These are phyloP conservation scores for Zymoseptoria crescenta DNA, from an alignment of 2,329 filamentous ascomycete species.

Conservation along the genomic window DNA sequence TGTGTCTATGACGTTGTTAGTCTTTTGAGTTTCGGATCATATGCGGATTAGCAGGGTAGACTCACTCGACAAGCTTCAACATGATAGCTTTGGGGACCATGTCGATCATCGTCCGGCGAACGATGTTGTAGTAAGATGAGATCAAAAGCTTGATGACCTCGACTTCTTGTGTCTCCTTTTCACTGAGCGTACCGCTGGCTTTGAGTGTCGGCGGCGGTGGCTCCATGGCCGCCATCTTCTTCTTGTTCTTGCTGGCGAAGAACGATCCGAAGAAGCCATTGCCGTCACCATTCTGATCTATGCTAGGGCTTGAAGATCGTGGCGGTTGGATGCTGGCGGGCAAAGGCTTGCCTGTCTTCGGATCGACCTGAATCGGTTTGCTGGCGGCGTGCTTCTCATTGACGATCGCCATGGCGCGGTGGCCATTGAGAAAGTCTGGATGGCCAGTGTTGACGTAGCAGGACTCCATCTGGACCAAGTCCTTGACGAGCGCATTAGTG, in stretches of 20 bases:
- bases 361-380: slow-evolving; percentile 91
- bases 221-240: slow-evolving; percentile 99
- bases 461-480: slow-evolving; percentile 89
- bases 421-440: slow-evolving; percentile 93
- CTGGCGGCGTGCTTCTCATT: slow-evolving; percentile 77
- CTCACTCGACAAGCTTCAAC: slow-evolving; percentile 90
- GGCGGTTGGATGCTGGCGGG: slow-evolving; percentile 54
- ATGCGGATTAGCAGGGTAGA: slow-evolving; percentile 21
- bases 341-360: slow-evolving; percentile 95
- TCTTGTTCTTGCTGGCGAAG: slow-evolving; percentile 99
- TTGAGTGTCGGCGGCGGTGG: slow-evolving; percentile 86
- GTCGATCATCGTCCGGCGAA: slow-evolving; percentile 96
- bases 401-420: slow-evolving; percentile 95
- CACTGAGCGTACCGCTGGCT: slow-evolving; percentile 84
- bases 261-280: slow-evolving; percentile 93
- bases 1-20: slow-evolving; percentile 52
- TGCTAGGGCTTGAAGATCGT: slow-evolving; percentile 67
- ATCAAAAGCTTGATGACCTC: slow-evolving; percentile 98
- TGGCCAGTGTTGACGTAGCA: slow-evolving; percentile 99
- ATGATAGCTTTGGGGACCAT: slow-evolving; percentile 99
- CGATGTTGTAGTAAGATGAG: slow-evolving; percentile 95
- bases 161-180: slow-evolving; percentile 91
- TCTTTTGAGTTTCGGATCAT: background rate
- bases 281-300: slow-evolving; percentile 48
- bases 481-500: slow-evolving; percentile 90